Conservation (phyloP, 2,329 filamentous ascomycete species). For the Leptographium wingfieldii region DNA sequence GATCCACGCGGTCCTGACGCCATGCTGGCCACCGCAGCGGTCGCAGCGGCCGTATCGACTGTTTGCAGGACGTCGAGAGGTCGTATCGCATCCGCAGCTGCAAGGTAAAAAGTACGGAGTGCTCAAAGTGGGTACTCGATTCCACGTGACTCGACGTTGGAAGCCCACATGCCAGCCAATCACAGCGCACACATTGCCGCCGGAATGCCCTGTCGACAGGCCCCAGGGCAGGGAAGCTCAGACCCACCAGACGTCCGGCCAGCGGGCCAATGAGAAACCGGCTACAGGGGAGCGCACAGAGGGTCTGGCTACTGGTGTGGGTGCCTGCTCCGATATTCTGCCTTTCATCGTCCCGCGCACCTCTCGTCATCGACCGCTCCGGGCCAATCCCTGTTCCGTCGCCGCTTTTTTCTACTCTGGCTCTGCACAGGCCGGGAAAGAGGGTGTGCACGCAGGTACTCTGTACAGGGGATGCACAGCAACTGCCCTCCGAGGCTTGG, state of each 20-base stretch:
- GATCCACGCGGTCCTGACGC: not conserved
- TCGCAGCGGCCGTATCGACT: not conserved
- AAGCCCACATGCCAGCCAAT: conserved; percentile 5
- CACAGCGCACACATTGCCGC: conserved; percentile 9
- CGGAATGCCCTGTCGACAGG: not conserved
- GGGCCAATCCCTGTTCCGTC: not conserved
- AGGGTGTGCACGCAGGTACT: not conserved
- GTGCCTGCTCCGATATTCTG: not conserved
- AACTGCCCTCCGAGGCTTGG: not conserved
- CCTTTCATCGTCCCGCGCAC: not conserved
- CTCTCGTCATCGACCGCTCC: not conserved
- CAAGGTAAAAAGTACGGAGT: too few relatives aligned
- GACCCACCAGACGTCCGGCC: not conserved
- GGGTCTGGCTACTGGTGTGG: not conserved
- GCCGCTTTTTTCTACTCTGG: not conserved
- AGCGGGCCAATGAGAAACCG: not conserved
- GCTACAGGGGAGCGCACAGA: not conserved
- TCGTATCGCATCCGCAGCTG: not conserved
- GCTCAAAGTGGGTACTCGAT: too few relatives aligned
- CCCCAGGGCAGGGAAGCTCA: not conserved
- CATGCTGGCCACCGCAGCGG: not conserved
- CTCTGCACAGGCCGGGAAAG: not conserved
- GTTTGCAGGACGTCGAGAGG: not conserved
- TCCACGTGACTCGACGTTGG: not conserved
- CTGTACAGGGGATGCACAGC: not conserved